Evolutionary conservation across 441 rosid species (phyloP).

Genomic region (Omphalea diandra): DNA sequence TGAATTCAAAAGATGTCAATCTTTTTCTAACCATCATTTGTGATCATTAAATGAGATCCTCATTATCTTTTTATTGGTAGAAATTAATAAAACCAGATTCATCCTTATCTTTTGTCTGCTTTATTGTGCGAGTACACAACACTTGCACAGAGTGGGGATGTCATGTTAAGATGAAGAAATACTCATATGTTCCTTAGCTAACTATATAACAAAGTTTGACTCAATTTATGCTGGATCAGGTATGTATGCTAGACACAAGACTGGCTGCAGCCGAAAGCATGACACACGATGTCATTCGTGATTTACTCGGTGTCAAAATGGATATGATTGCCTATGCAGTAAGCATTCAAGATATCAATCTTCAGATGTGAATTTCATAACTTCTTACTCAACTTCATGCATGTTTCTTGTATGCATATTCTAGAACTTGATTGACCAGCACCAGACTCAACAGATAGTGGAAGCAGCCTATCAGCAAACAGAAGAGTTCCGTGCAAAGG

Average conservation of each 20-base stretch:
- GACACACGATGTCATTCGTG: constrained; percentile 96
- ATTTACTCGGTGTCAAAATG: constrained; percentile 86
- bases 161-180: neutral
- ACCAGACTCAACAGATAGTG: constrained; percentile 61
- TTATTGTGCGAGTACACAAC: too few species aligned
- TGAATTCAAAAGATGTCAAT: neutral
- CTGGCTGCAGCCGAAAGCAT: constrained; percentile 96
- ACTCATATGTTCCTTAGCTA: neutral
- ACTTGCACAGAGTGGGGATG: neutral
- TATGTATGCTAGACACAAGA: constrained; percentile 69
- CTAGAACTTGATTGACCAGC: constrained; percentile 81
- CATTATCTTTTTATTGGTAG: neutral
- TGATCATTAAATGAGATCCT: neutral
- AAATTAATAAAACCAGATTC: too few species aligned
- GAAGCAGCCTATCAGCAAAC: constrained; percentile 68
- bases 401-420: constrained; percentile 26
- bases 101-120: too few species aligned
- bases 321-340: constrained; percentile 88
- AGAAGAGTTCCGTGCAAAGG: constrained; percentile 67
- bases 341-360: constrained; percentile 35
- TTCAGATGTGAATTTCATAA: constrained; percentile 10
- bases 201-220: constrained; percentile 8
- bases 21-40: neutral
- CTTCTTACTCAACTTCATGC: constrained; percentile 17
- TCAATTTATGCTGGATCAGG: constrained; percentile 41